These are phyloP conservation scores for Aegilops bicornis DNA, from an alignment of 176 grass and related monocot genomes.

Conservation along the genomic window DNA sequence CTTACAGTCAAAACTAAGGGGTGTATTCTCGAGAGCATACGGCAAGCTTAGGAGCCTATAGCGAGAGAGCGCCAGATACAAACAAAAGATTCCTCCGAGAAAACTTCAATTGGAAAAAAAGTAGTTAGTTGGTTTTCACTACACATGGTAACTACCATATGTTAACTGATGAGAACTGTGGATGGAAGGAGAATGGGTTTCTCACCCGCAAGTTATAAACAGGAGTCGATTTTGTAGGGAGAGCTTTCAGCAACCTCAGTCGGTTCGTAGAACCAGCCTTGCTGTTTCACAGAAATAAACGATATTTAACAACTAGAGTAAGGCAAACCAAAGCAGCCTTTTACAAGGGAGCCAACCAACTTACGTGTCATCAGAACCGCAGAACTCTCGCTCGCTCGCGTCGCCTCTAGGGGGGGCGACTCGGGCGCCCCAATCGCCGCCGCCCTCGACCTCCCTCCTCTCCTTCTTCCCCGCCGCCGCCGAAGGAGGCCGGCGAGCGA, in stretches of 20 bases:
- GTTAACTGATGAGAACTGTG: background rate
- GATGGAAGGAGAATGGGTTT: background rate
- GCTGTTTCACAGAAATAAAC: conserved; percentile 33
- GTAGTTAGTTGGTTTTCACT: background rate
- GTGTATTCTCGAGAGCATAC: conserved; percentile 21
- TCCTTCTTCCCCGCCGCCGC: too few species aligned
- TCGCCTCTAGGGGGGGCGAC: too few species aligned
- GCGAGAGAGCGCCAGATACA: conserved; percentile 67
- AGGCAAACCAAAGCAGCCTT: background rate
- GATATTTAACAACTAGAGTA: background rate
- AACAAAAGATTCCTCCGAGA: conserved; percentile 94
- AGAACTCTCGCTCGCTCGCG: too few species aligned
- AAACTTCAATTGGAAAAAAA: conserved; percentile 53
- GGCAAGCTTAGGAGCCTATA: conserved; percentile 28
- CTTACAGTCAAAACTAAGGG: background rate
- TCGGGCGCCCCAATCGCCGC: too few species aligned
- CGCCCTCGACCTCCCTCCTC: too few species aligned
- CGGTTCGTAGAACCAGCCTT: conserved; percentile 62
- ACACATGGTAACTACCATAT: background rate
- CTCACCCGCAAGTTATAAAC: conserved; percentile 78
- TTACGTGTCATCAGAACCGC: conserved; percentile 53
- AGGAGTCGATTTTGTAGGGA: conserved; percentile 89
- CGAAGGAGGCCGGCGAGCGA: too few species aligned
- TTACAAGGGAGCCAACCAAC: conserved; percentile 7
- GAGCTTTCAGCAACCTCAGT: conserved; percentile 73